Base-by-base conservation (phyloP, 257 asterid genomes). In the Ehretia macrophylla region DNA sequence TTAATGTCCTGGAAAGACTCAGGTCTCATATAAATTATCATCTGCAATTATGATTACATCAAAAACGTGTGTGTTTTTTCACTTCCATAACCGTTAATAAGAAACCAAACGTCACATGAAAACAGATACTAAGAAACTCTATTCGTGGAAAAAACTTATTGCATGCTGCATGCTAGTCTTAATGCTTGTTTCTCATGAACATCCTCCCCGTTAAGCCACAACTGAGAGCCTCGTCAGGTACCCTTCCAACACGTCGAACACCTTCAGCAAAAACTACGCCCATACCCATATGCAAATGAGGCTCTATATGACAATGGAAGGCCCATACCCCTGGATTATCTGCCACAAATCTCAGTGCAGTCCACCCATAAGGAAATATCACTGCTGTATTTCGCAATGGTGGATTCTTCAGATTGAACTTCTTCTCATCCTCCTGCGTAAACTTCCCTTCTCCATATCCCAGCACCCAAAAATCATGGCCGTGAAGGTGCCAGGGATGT, bases 401-500 rank as follows among this genome's bases (percentile, higher is more conserved):
- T 10, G 97, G 97, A 66, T 88, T 82, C 75, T 60, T 56, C 77
- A 86, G 27, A 63, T 88, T 88, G 5, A 85, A 77, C 1, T 12
- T 68, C 38, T 17, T 39, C 72, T 37, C 85, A 9, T 88, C 94
- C 53, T 59, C 50, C 13, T 70, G 62, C 0, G 23, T 65, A 16
- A 85, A 88, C 69, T 65, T 76, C 37, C 96, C 95, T 32, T 83
- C 95, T 27, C 96, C 96, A 16, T 85, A 78, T 0, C 88, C 96
- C 8, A 88, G 63, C 3, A 85, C 80, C 97, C 96, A 86, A 20
- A 90, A 90, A 44, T 83, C 89, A 17, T 90, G 97, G 6, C 97
- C 97, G 20, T 87, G 97, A 59, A 87, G 52, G 51, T 90, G 96
- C 96, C 96, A 90, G 4, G 97, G 97, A 66, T 87, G 97, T 17